Base-by-base conservation (phyloP, 176 grass and related monocot species). In the Paspalum vaginatum region DNA sequence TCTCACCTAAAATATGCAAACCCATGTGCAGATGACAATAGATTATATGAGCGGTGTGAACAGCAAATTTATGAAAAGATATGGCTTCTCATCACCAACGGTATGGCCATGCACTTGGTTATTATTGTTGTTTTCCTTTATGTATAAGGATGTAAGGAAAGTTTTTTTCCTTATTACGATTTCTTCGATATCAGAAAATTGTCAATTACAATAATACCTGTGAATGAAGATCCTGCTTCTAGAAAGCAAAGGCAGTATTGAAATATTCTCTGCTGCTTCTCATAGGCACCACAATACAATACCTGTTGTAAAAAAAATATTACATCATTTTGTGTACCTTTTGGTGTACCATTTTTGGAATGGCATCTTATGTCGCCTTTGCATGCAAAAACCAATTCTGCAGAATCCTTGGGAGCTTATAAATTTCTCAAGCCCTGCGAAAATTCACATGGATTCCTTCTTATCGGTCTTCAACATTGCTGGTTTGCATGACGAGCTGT, bases 381-480 rank as follows among this genome's bases (percentile, higher is more conserved):
- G 49, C 76, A 5, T 59, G 37, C 57, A 37, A 50, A 50, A 79
- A 78, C 14, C 70, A 66, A 68, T 77, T 84, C 63, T 78, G 53
- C 84, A 98, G 95, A 98, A 98, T 76, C 95, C 92, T 61, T 98
- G 95, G 95, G 95, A 98, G 68, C 84, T 75, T 51, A 91, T 98
- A 87, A 92, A 87, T 50, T 98, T 98, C 78, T 93, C 95, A 0
- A 87, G 64, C 20, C 52, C 79, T 64, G 83, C 86, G 12, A 93
- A 93, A 79, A 93, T 98, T 85, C 95, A 98, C 66, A 83, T 93
- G 83, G 95, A 98, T 71, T 94, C 92, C 39, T 98, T 91, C 72
- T 82, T 89, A 62, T 98, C 95, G 11, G 86, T 89, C 71, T 98
- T 98, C 92, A 95, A 93, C 46, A 95, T 95, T 53, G 91, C 92